Evolutionary conservation across 805 yeast species (phyloP).

Genomic region (Saturnispora kantuleensis): DNA sequence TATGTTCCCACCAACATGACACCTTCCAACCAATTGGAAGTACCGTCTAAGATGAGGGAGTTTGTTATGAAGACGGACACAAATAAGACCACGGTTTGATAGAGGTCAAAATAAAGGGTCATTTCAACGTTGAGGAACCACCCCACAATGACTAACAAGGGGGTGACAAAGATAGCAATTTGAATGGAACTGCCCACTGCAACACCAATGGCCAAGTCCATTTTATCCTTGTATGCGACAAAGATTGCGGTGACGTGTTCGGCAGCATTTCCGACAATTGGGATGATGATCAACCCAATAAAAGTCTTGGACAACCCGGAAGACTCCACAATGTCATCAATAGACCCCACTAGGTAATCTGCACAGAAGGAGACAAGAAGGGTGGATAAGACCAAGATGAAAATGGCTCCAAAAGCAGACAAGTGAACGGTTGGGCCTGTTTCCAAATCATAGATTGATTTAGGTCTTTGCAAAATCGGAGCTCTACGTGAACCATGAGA

Average conservation of each 20-base stretch:
- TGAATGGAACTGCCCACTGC: conserved; percentile 95
- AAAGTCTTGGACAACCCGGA: conserved; percentile 91
- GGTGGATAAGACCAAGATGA: conserved; percentile 55
- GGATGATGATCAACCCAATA: conserved; percentile 86
- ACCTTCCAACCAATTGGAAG: conserved; percentile 95
- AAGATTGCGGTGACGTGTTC: conserved; percentile 96
- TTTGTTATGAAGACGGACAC: conserved; percentile 83
- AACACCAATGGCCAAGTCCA: conserved; percentile 95
- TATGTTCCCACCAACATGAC: conserved; percentile 84
- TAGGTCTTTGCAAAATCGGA: conserved; percentile 22
- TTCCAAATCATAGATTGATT: conserved; percentile 22
- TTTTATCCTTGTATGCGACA: conserved; percentile 91
- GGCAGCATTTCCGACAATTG: conserved; percentile 97
- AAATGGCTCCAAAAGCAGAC: conserved; percentile 43
- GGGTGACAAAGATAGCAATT: conserved; percentile 91
- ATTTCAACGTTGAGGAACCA: conserved; percentile 88
- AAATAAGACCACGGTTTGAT: conserved; percentile 88
- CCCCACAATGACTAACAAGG: conserved; percentile 89
- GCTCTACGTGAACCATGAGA: conserved; percentile 15
- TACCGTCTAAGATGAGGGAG: conserved; percentile 84
- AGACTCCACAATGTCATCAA: conserved; percentile 75
- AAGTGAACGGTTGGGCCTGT: conserved; percentile 30
- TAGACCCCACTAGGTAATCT: conserved; percentile 86
- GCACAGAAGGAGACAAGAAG: conserved; percentile 82
- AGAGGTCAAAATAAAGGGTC: conserved; percentile 84